Evolutionary conservation across 495 filamentous ascomycete species (phyloP).

Genomic region (Xylaria telfairii): DNA sequence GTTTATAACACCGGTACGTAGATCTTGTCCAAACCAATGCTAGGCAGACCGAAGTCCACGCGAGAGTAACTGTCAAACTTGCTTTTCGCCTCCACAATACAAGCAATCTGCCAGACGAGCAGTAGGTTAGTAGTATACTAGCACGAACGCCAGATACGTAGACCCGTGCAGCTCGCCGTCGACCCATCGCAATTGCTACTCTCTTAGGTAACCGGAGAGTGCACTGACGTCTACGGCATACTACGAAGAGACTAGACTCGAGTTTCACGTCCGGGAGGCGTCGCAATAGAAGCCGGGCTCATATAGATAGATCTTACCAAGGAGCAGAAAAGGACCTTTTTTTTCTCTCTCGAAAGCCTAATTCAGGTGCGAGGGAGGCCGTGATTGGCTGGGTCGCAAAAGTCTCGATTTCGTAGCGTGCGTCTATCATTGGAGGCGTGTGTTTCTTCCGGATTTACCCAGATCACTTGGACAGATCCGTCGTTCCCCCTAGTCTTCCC

Average conservation of each 20-base stretch:
- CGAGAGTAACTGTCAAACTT: not conserved
- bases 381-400: not conserved
- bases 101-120: not conserved
- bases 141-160: not conserved
- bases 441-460: slow-evolving; percentile 28
- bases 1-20: not conserved
- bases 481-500: not conserved
- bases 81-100: not conserved
- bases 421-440: slow-evolving; percentile 20
- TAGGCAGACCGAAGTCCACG: not conserved
- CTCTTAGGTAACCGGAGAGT: not conserved
- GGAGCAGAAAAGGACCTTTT: not conserved
- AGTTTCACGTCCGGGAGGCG: not conserved
- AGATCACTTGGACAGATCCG: slow-evolving; percentile 20
- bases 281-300: slow-evolving; percentile 15
- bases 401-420: not conserved
- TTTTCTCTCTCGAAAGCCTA: not conserved
- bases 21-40: not conserved
- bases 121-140: not conserved
- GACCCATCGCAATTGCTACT: not conserved
- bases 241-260: not conserved
- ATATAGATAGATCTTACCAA: not conserved
- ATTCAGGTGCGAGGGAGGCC: not conserved
- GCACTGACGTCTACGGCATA: not conserved
- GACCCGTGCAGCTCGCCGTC: not conserved